phyloP scores from a whole-genome alignment of 441 rosid species.

The Populus tomentosa region DNA sequence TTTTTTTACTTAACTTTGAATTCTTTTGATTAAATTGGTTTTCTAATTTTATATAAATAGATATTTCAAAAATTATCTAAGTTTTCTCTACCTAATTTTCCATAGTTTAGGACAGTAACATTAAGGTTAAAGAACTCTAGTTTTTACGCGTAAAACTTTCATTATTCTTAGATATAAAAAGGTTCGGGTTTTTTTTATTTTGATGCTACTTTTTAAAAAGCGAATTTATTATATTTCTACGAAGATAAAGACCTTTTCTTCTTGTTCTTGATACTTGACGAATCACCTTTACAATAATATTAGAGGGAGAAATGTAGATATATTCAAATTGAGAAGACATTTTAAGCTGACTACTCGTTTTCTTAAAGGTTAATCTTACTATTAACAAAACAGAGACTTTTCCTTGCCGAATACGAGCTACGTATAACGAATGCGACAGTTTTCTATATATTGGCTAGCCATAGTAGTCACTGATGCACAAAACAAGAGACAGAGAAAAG shows the following conservation, averaged over 20 bases:
- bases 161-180: background rate
- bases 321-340: background rate
- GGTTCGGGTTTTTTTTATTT: background rate
- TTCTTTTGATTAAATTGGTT: too few relatives aligned
- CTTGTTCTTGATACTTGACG: background rate
- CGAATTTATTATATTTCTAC: too few relatives aligned
- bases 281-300: background rate
- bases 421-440: background rate
- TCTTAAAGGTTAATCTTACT: background rate
- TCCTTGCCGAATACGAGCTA: background rate
- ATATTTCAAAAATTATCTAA: too few relatives aligned
- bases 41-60: too few relatives aligned
- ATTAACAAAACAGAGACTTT: background rate
- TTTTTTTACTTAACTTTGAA: too few relatives aligned
- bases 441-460: constrained; percentile 13
- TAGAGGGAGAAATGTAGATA: background rate
- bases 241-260: background rate
- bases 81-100: too few relatives aligned
- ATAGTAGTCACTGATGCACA: background rate
- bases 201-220: background rate
- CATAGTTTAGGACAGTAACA: too few relatives aligned
- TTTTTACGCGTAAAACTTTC: background rate
- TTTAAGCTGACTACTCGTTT: background rate
- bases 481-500: background rate
- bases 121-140: background rate